These are phyloP conservation scores for Plenodomus lindquistii DNA, from an alignment of 2,329 filamentous ascomycete species.

Conservation along the genomic window DNA sequence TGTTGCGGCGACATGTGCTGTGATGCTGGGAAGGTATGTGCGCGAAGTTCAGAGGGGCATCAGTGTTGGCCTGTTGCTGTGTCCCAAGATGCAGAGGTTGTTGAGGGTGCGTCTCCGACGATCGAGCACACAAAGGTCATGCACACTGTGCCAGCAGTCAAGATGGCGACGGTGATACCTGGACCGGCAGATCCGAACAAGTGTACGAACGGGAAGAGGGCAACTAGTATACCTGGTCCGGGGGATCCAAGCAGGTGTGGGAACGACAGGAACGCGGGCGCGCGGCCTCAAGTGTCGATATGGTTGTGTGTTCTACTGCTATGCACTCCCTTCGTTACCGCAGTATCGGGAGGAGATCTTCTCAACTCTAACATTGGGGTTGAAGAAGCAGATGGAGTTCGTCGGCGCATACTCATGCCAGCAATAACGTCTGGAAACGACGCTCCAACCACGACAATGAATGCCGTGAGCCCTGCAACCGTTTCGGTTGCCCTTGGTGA, in stretches of 20 bases:
- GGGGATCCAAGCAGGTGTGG: too few relatives aligned
- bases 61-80: slow-evolving; percentile 2
- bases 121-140: too few relatives aligned
- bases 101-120: not conserved
- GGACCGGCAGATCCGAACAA: not conserved
- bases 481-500: too few relatives aligned
- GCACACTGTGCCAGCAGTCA: too few relatives aligned
- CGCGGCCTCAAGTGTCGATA: not conserved
- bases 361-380: too few relatives aligned
- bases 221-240: not conserved
- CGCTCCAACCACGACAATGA: too few relatives aligned
- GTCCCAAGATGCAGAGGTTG: not conserved
- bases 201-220: not conserved
- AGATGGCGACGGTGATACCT: not conserved
- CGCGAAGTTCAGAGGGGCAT: not conserved
- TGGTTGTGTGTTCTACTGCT: not conserved
- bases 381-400: too few relatives aligned
- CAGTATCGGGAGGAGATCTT: too few relatives aligned
- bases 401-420: too few relatives aligned
- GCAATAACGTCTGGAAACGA: too few relatives aligned
- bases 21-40: slow-evolving; percentile 3
- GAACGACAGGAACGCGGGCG: not conserved
- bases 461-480: too few relatives aligned
- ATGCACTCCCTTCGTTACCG: not conserved
- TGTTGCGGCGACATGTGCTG: slow-evolving; percentile 11